Evolutionary conservation across 164 flowering plant genomes (phyloP).

Genomic region (Annona cherimola): DNA sequence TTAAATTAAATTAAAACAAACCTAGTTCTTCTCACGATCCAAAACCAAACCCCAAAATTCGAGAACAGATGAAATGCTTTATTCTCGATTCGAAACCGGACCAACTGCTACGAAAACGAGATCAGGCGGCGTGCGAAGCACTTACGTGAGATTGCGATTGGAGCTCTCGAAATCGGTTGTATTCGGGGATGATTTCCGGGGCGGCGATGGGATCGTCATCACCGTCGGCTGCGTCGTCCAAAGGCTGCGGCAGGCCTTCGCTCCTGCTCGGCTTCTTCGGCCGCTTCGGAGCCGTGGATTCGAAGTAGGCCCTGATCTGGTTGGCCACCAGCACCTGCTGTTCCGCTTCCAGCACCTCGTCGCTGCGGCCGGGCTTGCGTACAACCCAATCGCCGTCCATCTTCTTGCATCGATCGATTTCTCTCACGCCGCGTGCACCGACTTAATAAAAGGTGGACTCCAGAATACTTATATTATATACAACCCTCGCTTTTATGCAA

Average conservation of each 20-base stretch:
- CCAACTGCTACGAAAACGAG: background rate
- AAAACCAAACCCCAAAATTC: no score
- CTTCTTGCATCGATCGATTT: no score
- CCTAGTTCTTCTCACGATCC: no score
- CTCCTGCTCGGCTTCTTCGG: slow-evolving; percentile 65
- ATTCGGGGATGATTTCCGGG: slow-evolving; percentile 36
- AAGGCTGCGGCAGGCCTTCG: slow-evolving; percentile 32
- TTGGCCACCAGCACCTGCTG: slow-evolving; percentile 39
- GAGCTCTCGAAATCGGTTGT: slow-evolving; percentile 38
- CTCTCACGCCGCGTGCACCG: no score
- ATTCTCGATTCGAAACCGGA: no score
- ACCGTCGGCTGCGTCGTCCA: background rate
- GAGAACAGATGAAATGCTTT: no score
- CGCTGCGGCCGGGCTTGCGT: slow-evolving; percentile 70
- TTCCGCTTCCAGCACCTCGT: slow-evolving; percentile 48
- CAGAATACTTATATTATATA: no score
- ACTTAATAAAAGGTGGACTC: no score
- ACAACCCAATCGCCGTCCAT: slow-evolving; percentile 7
- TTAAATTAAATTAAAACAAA: no score
- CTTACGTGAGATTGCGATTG: slow-evolving; percentile 36
- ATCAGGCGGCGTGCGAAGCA: background rate
- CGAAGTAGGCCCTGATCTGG: slow-evolving; percentile 46
- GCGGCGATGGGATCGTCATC: background rate
- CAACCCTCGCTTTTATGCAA: no score
- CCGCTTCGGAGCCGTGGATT: slow-evolving; percentile 57